Evolutionary conservation across 306 rosid species (phyloP).

Genomic region (Fragaria vesca): DNA sequence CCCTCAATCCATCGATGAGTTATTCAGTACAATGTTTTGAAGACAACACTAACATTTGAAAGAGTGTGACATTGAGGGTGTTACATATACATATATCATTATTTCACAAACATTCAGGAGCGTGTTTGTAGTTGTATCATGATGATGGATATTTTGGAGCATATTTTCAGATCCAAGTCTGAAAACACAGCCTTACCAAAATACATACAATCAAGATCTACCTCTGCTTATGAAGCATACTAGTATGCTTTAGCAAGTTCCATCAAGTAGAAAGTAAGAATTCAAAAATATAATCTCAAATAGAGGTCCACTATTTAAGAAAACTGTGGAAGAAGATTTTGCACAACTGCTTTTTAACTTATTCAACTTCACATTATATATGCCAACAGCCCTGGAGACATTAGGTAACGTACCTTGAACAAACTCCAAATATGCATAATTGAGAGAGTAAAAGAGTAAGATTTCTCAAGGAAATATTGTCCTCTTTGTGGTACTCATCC

Average conservation of each 20-base stretch:
- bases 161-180: neutral
- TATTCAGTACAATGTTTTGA: neutral
- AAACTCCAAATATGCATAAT: conserved; percentile 80
- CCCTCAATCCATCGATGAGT: neutral
- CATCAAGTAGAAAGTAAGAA: neutral
- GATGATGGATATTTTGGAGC: too few relatives aligned
- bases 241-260: neutral
- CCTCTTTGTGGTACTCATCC: conserved; percentile 80
- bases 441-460: conserved; percentile 75
- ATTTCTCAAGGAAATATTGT: conserved; percentile 82
- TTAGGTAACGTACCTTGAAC: conserved; percentile 57
- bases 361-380: neutral
- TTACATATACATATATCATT: neutral
- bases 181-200: neutral
- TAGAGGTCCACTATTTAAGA: neutral
- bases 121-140: neutral
- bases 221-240: neutral
- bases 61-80: neutral
- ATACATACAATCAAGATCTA: neutral
- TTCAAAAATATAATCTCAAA: neutral
- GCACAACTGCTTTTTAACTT: neutral
- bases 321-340: neutral
- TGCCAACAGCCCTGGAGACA: neutral
- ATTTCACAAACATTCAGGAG: neutral
- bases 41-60: neutral